A percentile compares a stretch with the other conserved stretches of the same genome.
These are phyloP conservation scores for Coemansia sp. DNA, from an alignment of 192 early-diverging fungal genomes.

Conservation along the genomic window DNA sequence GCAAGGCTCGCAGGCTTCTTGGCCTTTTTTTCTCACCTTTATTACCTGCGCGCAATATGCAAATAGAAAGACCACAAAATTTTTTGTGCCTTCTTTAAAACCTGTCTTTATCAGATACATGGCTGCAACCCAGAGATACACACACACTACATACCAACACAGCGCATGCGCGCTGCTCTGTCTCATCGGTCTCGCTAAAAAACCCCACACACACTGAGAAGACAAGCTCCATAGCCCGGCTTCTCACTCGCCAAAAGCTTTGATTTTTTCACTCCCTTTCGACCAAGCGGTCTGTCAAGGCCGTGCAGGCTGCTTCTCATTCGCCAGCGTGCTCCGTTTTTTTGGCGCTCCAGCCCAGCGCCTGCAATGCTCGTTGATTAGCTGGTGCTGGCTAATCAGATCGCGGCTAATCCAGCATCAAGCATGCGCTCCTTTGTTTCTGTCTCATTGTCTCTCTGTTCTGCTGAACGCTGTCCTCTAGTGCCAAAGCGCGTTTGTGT, in stretches of 20 bases:
- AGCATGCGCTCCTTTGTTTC: background rate
- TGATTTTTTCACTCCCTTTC: background rate
- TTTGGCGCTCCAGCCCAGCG: background rate
- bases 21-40: too few species aligned
- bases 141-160: too few species aligned
- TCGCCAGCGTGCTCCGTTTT: background rate
- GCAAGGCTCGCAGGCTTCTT: too few species aligned
- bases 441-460: background rate
- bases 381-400: background rate
- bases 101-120: too few species aligned
- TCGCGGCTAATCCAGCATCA: background rate
- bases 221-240: background rate
- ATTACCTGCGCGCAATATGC: too few species aligned
- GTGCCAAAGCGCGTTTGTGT: too few species aligned
- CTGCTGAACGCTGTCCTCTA: too few species aligned
- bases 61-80: too few species aligned
- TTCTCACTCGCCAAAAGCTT: background rate
- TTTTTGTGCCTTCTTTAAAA: too few species aligned
- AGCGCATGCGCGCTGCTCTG: too few species aligned
- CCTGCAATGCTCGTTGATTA: background rate
- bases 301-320: background rate
- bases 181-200: background rate
- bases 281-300: background rate
- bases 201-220: background rate
- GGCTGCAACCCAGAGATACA: too few species aligned